phyloP scores from a whole-genome alignment of 2,329 filamentous ascomycete genomes.

The Penicillium polonicum region DNA sequence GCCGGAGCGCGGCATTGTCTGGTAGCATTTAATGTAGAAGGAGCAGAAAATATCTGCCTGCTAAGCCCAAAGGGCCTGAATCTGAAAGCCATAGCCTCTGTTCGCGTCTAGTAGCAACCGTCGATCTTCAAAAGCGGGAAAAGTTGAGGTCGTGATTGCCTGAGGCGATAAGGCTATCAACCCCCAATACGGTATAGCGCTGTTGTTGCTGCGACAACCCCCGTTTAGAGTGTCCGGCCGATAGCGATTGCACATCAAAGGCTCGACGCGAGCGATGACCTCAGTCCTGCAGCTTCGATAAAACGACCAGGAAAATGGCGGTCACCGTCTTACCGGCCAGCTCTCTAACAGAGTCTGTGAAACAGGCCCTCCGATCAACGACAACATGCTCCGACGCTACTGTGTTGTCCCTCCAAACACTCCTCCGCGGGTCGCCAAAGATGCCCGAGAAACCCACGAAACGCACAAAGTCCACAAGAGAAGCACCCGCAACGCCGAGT shows the following conservation, averaged over 20 bases:
- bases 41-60: conserved; percentile 2
- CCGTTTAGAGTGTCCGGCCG: conserved; percentile 17
- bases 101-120: background rate
- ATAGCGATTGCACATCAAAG: conserved; percentile 26
- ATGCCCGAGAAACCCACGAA: conserved; percentile 25
- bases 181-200: conserved; percentile 19
- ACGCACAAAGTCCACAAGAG: conserved; percentile 28
- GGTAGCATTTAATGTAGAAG: conserved; percentile 3
- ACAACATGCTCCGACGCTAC: conserved; percentile 53
- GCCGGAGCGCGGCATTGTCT: conserved; percentile 6
- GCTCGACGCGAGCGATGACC: conserved; percentile 16
- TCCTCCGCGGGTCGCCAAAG: conserved; percentile 35
- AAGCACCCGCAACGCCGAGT: conserved; percentile 15
- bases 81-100: conserved; percentile 20
- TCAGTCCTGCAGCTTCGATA: conserved; percentile 17
- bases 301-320: conserved; percentile 27
- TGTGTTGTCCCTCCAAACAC: conserved; percentile 40
- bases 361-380: conserved; percentile 54
- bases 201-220: conserved; percentile 35
- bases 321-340: conserved; percentile 34
- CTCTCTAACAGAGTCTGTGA: conserved; percentile 48
- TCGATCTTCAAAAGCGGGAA: conserved; percentile 7
- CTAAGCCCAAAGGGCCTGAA: conserved; percentile 17
- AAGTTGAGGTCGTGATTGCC: conserved; percentile 9
- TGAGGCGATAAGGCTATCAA: conserved; percentile 17